Evolutionary conservation across 306 rosid species (phyloP).

Genomic region (Neltuma alba): DNA sequence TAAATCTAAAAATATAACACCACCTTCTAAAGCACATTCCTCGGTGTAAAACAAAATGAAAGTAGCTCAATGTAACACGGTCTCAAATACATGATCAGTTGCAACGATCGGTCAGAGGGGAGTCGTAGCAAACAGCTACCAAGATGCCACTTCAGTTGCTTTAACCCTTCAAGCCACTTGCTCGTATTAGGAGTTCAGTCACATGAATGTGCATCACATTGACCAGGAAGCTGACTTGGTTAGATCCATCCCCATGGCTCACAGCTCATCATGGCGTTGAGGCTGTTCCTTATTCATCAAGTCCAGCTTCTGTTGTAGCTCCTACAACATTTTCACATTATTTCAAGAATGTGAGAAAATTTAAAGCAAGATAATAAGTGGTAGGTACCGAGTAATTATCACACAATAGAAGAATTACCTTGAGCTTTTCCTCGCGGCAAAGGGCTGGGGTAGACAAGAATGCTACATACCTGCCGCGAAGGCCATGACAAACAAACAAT

Average conservation of each 20-base stretch:
- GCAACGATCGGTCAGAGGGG: slow-evolving; percentile 22
- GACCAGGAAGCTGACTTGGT: slow-evolving; percentile 37
- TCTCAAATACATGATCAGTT: neutral
- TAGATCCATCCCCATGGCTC: slow-evolving; percentile 29
- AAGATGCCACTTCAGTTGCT: slow-evolving; percentile 33
- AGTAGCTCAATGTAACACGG: neutral
- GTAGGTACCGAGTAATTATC: slow-evolving; percentile 22
- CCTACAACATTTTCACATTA: slow-evolving; percentile 53
- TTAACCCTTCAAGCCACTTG: slow-evolving; percentile 37
- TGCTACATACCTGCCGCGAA: slow-evolving; percentile 76
- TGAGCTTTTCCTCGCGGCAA: slow-evolving; percentile 82
- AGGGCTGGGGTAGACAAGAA: slow-evolving; percentile 80
- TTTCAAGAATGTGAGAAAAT: slow-evolving; percentile 30
- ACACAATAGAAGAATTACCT: slow-evolving; percentile 52
- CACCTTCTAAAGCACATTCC: neutral
- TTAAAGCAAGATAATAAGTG: neutral
- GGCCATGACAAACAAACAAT: slow-evolving; percentile 29
- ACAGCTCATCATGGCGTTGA: slow-evolving; percentile 78
- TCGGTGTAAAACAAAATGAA: neutral
- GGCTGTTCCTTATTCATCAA: slow-evolving; percentile 70
- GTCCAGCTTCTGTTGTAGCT: slow-evolving; percentile 79
- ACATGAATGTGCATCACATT: slow-evolving; percentile 19
- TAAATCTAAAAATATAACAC: neutral
- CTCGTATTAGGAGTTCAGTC: slow-evolving; percentile 32
- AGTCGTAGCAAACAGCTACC: slow-evolving; percentile 39